Evolutionary conservation across 495 filamentous ascomycete species (phyloP), one percentile per base, ranked within the genome.

Genomic region (Beverwykella pulmonaria): DNA sequence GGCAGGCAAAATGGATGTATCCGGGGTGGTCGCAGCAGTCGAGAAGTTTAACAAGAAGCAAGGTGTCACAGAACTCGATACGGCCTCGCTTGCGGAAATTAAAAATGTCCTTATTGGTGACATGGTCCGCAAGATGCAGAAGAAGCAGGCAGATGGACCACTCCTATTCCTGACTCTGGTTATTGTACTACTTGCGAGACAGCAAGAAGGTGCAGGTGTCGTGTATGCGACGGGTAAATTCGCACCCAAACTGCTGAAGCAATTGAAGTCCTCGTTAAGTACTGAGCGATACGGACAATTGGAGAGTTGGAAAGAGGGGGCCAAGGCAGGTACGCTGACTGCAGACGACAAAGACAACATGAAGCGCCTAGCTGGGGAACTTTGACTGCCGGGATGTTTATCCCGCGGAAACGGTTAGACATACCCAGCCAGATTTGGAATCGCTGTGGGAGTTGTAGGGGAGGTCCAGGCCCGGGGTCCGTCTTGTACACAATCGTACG

Each of bases 191-290:
- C 44, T 63, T n/a, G 70, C 70, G n/a, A 55, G 47, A 23, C 59
- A 67, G 23, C 34, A 60, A 12, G 5, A 10, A n/a, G 39, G 39
- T n/a, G 26, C 50, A 12, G 74, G 74, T 4, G 53, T 76, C 9
- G 52, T 76, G 1, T 74, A 74, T 44, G 67, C 70, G 5, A 74
- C 70, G 26, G 72, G 70, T 59, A 71, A 70, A 62, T 74, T 74
- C 39, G 70, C 74, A 44, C 74, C 74, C 15, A 74, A 68, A 49
- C 55, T 76, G 39, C 56, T 76, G 50, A 76, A 70, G 49, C 65
- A 66, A 55, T 59, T 76, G 23, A 68, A 70, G 32, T 36, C 41
- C 14, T 15, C 15, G 19, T 41, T 76, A 9, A 34, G 39, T 19
- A 19, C 47, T 4, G 70, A 70, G 29, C 53, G 53, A 58, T 74